Conservation (phyloP, 345 rosid species). For the Abelmoschus esculentus region DNA sequence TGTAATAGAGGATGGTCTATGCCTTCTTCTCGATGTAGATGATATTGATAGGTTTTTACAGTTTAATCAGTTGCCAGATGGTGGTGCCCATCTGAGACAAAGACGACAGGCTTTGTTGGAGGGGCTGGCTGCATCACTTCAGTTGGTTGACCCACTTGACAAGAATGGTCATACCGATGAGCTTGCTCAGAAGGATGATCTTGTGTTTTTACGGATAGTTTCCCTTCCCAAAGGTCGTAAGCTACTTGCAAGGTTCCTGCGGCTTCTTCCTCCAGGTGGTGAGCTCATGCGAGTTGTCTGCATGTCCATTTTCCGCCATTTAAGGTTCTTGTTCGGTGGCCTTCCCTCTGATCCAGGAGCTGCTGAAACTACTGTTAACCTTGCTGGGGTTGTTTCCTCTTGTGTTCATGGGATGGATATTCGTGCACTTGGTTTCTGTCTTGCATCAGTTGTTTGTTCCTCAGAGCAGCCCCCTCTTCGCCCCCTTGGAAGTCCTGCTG, state of each 20-base stretch:
- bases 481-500: constrained; percentile 67
- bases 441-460: constrained; percentile 85
- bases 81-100: constrained; percentile 60
- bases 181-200: constrained; percentile 57
- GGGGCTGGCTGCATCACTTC: constrained; percentile 76
- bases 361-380: constrained; percentile 53
- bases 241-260: constrained; percentile 75
- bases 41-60: constrained; percentile 82
- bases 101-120: constrained; percentile 66
- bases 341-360: constrained; percentile 52
- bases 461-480: constrained; percentile 88
- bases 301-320: constrained; percentile 89
- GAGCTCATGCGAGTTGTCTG: constrained; percentile 81
- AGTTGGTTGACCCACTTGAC: constrained; percentile 74
- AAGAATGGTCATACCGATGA: constrained; percentile 52
- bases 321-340: constrained; percentile 74
- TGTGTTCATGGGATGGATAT: constrained; percentile 75
- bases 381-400: constrained; percentile 43
- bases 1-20: constrained; percentile 80
- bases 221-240: constrained; percentile 89
- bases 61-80: constrained; percentile 74
- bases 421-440: constrained; percentile 65
- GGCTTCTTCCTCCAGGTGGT: constrained; percentile 57
- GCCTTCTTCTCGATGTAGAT: constrained; percentile 84
- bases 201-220: constrained; percentile 59